Percentiles rank a stretch among this genome's conserved stretches.
These are phyloP conservation scores for Tuber umbilicatum DNA, from an alignment of 495 filamentous ascomycete genomes.

Conservation along the genomic window DNA sequence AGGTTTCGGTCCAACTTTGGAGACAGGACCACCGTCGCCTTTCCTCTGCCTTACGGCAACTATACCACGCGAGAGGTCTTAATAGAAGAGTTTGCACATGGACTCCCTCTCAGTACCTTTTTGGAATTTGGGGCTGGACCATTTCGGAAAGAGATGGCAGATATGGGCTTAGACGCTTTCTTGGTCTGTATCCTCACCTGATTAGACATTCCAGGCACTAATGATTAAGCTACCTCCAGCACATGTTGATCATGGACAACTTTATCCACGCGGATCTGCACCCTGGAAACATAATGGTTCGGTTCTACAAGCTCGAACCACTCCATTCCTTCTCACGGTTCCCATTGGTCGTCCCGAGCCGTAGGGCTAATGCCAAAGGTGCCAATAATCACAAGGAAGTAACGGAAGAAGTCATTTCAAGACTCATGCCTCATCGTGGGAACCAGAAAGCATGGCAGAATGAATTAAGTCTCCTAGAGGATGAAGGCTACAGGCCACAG, in stretches of 20 bases:
- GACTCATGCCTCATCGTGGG: slow-evolving; percentile 64
- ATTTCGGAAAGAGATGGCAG: slow-evolving; percentile 88
- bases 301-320: slow-evolving; percentile 81
- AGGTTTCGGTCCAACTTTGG: slow-evolving; percentile 89
- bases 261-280: slow-evolving; percentile 98
- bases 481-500: slow-evolving; percentile 87
- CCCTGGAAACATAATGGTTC: slow-evolving; percentile 99
- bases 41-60: slow-evolving; percentile 85
- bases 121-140: slow-evolving; percentile 83
- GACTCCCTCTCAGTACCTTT: slow-evolving; percentile 85
- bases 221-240: slow-evolving; percentile 38
- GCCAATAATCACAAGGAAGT: slow-evolving; percentile 59
- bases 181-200: slow-evolving; percentile 45
- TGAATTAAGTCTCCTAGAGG: slow-evolving; percentile 70
- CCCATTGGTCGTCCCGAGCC: slow-evolving; percentile 41
- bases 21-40: slow-evolving; percentile 83
- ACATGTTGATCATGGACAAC: slow-evolving; percentile 96
- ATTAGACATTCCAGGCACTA: slow-evolving; percentile 9
- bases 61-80: slow-evolving; percentile 88
- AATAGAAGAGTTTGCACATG: slow-evolving; percentile 92
- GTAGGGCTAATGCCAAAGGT: slow-evolving; percentile 45
- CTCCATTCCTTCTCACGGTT: slow-evolving; percentile 54
- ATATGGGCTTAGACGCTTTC: slow-evolving; percentile 96
- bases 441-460: slow-evolving; percentile 60
- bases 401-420: slow-evolving; percentile 74